A percentile compares a stretch with the other conserved stretches of the same genome.
Conservation (phyloP, 805 yeast genomes). For the Ogataea thermomethanolica region DNA sequence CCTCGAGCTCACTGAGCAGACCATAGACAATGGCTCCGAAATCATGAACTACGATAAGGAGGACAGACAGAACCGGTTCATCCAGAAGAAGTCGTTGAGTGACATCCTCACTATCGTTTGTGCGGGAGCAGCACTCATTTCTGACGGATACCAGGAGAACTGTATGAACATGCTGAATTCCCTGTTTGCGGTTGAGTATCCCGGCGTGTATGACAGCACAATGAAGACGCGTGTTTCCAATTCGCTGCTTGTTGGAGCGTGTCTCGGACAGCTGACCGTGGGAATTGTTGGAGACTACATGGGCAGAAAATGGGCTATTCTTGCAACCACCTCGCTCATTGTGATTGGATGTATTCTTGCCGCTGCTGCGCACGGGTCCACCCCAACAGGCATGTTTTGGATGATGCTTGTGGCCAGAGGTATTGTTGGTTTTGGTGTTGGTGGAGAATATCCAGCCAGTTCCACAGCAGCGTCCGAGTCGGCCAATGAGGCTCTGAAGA, state of each 20-base stretch:
- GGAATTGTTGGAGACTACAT: conserved; percentile 57
- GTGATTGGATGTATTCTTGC: conserved; percentile 55
- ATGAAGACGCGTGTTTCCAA: conserved; percentile 34
- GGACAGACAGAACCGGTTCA: conserved; percentile 17
- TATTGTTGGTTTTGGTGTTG: conserved; percentile 72
- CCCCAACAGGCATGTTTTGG: conserved; percentile 47
- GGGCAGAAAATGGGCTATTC: conserved; percentile 60
- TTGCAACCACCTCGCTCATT: conserved; percentile 55
- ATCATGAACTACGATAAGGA: conserved; percentile 20
- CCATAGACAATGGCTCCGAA: conserved; percentile 1
- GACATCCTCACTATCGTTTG: conserved; percentile 50
- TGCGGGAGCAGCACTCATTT: conserved; percentile 71
- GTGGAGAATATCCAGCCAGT: conserved; percentile 63
- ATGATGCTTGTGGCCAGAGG: conserved; percentile 68
- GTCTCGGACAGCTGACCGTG: conserved; percentile 57
- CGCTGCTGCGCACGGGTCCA: conserved; percentile 55
- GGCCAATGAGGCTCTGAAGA: conserved; percentile 55
- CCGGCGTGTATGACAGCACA: conserved; percentile 48
- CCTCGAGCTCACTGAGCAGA: not conserved
- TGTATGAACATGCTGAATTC: conserved; percentile 28
- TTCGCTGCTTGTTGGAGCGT: conserved; percentile 51
- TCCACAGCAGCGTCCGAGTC: conserved; percentile 62
- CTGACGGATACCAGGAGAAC: conserved; percentile 44
- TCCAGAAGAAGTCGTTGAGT: conserved; percentile 29
- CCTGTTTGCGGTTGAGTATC: conserved; percentile 19